Percentiles rank a stretch among this genome's conserved stretches.
These are phyloP conservation scores for Juglanconis sp. DNA, from an alignment of 2,329 filamentous ascomycete species.

Conservation along the genomic window DNA sequence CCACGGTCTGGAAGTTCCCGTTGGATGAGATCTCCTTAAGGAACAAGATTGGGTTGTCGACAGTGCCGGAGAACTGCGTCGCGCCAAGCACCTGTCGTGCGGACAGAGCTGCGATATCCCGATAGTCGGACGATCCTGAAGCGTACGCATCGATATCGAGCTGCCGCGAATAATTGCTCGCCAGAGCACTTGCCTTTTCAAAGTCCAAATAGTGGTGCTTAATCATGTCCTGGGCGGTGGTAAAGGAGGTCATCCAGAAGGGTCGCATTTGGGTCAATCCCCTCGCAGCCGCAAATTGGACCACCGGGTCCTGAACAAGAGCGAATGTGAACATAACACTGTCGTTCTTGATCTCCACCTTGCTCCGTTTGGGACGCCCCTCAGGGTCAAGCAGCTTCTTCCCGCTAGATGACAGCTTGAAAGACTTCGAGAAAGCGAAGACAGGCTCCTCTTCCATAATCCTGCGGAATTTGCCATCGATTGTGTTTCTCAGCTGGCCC, in stretches of 20 bases:
- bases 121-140: slow-evolving; percentile 72
- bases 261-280: slow-evolving; percentile 77
- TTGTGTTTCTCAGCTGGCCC: slow-evolving; percentile 62
- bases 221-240: slow-evolving; percentile 59
- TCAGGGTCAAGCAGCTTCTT: slow-evolving; percentile 22
- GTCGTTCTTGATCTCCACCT: slow-evolving; percentile 31
- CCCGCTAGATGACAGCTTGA: slow-evolving; percentile 39
- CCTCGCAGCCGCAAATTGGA: slow-evolving; percentile 73
- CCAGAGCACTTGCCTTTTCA: slow-evolving; percentile 57
- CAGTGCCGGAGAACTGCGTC: slow-evolving; percentile 70
- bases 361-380: neutral
- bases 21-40: slow-evolving; percentile 84
- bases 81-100: slow-evolving; percentile 79
- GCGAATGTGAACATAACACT: slow-evolving; percentile 72
- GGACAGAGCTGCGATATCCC: slow-evolving; percentile 73
- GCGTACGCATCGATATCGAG: slow-evolving; percentile 68
- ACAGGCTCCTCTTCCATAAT: slow-evolving; percentile 79
- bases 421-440: slow-evolving; percentile 72
- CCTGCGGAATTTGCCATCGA: slow-evolving; percentile 63
- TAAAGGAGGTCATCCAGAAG: slow-evolving; percentile 75
- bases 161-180: slow-evolving; percentile 70
- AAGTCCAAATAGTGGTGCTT: slow-evolving; percentile 77
- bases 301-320: slow-evolving; percentile 73
- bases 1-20: slow-evolving; percentile 80
- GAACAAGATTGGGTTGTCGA: slow-evolving; percentile 71